Evolutionary conservation across 441 rosid species (phyloP).

Genomic region (Erysimum cheiri): DNA sequence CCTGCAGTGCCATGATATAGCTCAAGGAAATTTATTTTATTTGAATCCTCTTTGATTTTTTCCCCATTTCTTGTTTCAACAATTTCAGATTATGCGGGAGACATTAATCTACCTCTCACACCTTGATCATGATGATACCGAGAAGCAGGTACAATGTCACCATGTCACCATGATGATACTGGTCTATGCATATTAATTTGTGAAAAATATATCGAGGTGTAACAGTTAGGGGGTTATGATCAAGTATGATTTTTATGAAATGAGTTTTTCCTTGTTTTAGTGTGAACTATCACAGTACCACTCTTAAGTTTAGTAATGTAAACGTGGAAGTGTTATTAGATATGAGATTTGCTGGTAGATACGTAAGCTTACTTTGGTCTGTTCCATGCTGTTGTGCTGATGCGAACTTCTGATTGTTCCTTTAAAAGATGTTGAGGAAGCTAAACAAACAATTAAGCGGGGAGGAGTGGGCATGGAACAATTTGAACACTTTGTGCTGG

Average conservation of each 20-base stretch:
- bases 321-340: not conserved
- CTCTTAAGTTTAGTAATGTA: not conserved
- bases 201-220: conserved; percentile 9
- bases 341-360: not conserved
- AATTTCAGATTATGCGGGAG: conserved; percentile 96
- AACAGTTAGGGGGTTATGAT: conserved; percentile 19
- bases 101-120: conserved; percentile 94
- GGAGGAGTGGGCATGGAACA: conserved; percentile 99
- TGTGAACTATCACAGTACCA: not conserved
- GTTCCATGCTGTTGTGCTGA: conserved; percentile 32
- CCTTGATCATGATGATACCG: conserved; percentile 99
- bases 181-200: conserved; percentile 20
- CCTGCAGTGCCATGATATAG: conserved; percentile 12
- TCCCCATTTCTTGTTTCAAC: conserved; percentile 14
- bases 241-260: conserved; percentile 8
- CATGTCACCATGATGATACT: conserved; percentile 21
- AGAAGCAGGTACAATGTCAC: conserved; percentile 78
- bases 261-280: conserved; percentile 1
- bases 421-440: conserved; percentile 86
- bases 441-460: conserved; percentile 95
- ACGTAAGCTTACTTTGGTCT: conserved; percentile 6
- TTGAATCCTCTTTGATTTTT: conserved; percentile 16
- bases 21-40: not conserved
- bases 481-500: conserved; percentile 97
- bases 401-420: conserved; percentile 21